phyloP scores from a whole-genome alignment of 345 rosid species.

The Excoecaria agallocha region DNA sequence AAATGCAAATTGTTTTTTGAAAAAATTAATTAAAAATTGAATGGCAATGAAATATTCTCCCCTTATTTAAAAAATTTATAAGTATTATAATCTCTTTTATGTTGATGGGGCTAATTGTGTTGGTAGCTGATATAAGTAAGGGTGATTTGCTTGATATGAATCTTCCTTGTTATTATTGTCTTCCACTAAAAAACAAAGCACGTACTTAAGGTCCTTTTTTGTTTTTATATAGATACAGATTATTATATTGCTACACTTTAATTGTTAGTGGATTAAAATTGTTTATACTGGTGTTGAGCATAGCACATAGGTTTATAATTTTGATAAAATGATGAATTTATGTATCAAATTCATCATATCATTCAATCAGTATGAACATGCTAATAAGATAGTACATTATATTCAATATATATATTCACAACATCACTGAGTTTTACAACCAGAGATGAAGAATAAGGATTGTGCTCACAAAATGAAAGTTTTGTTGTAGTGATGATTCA shows the following conservation, averaged over 20 bases:
- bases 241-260: constrained; percentile 8
- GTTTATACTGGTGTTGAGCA: neutral
- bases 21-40: no score
- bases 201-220: constrained; percentile 23
- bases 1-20: no score
- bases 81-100: neutral
- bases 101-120: constrained; percentile 19
- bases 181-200: constrained; percentile 25
- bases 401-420: no score
- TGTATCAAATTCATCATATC: no score
- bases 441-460: neutral
- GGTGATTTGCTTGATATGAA: constrained; percentile 35
- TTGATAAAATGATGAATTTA: no score
- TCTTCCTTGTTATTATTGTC: constrained; percentile 32
- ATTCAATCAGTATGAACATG: no score
- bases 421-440: no score
- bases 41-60: no score
- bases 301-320: no score
- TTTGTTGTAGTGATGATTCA: no score
- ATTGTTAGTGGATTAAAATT: constrained; percentile 7
- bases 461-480: no score
- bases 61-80: neutral
- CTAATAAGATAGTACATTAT: no score
- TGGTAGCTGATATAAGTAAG: constrained; percentile 9
- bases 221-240: constrained; percentile 8